Evolutionary conservation across 352 stramenopile genomes (phyloP).

Genomic region (Pilasporangium apinafurcum): DNA sequence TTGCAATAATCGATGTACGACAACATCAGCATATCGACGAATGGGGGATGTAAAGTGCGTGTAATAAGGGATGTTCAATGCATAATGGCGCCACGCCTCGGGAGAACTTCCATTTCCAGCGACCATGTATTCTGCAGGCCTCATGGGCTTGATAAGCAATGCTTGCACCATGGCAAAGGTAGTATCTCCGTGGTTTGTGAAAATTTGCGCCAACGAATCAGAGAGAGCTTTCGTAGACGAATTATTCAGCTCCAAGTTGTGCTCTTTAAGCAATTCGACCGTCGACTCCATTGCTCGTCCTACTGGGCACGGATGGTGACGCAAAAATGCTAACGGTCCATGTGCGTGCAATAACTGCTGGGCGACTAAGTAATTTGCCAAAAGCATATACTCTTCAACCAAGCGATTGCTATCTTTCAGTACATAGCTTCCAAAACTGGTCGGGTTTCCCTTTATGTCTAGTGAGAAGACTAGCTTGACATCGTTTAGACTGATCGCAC

Average conservation of each 20-base stretch:
- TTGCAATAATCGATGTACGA: slow-evolving; percentile 69
- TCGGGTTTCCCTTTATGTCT: slow-evolving; percentile 89
- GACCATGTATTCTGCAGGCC: slow-evolving; percentile 91
- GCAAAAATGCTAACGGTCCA: slow-evolving; percentile 84
- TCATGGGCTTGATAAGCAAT: slow-evolving; percentile 93
- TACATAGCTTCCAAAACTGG: slow-evolving; percentile 84
- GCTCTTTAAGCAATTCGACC: slow-evolving; percentile 30
- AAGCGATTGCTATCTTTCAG: slow-evolving; percentile 94
- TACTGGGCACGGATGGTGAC: slow-evolving; percentile 83
- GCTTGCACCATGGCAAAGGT: slow-evolving; percentile 89
- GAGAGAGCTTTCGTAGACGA: slow-evolving; percentile 78
- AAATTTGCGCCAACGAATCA: slow-evolving; percentile 78
- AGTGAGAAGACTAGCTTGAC: slow-evolving; percentile 93
- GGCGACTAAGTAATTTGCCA: slow-evolving; percentile 98
- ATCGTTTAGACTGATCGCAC: slow-evolving; percentile 89
- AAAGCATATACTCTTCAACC: slow-evolving; percentile 98
- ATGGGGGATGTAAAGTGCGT: slow-evolving; percentile 99
- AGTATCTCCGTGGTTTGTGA: slow-evolving; percentile 61
- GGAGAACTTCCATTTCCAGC: slow-evolving; percentile 65
- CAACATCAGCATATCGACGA: slow-evolving; percentile 87
- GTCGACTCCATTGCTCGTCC: slow-evolving; percentile 34
- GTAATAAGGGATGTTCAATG: slow-evolving; percentile 97
- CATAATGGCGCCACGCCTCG: slow-evolving; percentile 92
- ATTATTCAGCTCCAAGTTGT: slow-evolving; percentile 76
- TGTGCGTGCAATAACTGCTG: slow-evolving; percentile 90